Base-by-base conservation (phyloP, 1,284 basidiomycete genomes). In the Sporisorium scitamineum region DNA sequence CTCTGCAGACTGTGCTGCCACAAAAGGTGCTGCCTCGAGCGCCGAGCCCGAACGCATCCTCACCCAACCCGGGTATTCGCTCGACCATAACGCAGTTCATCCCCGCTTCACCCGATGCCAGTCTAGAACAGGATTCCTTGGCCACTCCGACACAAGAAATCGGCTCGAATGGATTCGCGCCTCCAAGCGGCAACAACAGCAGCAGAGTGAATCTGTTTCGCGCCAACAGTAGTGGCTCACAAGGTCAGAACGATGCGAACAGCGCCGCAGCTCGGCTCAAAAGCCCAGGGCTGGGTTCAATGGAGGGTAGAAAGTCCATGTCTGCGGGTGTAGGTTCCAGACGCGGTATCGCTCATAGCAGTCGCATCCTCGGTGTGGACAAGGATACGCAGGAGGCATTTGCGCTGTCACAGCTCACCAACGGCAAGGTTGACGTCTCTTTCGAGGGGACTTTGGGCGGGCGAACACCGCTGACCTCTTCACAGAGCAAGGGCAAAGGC, bases 11-110 rank as follows among this genome's bases (percentile, higher is more conserved):
- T 8, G 63, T 70, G 48, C 45, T 75, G 22, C 63, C 72, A 26
- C 63, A 61, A 24, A 60, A 63, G 50, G 61, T 76, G 39, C 62
- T 76, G 42, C 73, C 73, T 27, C 57, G 59, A 37, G 59, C 69
- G 29, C 73, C 73, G 5, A 69, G 61, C 41, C 69, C 69, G 2
- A 69, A 71, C 24, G 31, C 73, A 20, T 45, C 65, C 7, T 65
- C 65, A 10, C 73, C 73, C 20, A 76, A 76, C 20, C 57, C 73
- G 5, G 73, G 73, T 41, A 52, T 71, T 5, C 68, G 73, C 1
- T 60, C 73, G 11, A 29, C 57, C 39, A 70, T 76, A 55, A 76
- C 73, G 14, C 65, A 68, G 18, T 76, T 76, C 65, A 71, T 76
- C 31, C 63, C 72, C 10, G 65, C 69, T 3, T 76, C 69, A 29